Conservation (phyloP, 345 rosid species). For the Salix brachista region DNA sequence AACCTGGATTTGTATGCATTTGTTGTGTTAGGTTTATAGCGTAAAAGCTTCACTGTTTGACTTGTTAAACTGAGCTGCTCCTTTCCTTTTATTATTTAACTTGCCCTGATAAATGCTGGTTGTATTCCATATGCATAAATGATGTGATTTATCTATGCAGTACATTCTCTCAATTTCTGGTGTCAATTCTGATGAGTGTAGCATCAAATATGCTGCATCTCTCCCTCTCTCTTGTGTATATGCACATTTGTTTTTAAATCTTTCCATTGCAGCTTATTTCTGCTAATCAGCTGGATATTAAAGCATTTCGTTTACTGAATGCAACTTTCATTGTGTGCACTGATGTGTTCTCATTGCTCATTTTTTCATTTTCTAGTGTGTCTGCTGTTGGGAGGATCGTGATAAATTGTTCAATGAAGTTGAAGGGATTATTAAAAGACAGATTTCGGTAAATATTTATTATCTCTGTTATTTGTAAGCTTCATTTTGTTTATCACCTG, state of each 20-base stretch:
- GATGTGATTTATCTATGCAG: background rate
- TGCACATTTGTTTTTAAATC: background rate
- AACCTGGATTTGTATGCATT: background rate
- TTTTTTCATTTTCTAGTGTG: constrained; percentile 44
- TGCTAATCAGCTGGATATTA: background rate
- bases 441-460: constrained; percentile 58
- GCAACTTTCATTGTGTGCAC: background rate
- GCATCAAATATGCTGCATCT: background rate
- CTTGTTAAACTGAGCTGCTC: background rate
- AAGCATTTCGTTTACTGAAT: background rate
- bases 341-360: background rate
- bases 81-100: background rate
- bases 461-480: background rate
- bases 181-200: background rate
- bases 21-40: background rate
- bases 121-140: background rate
- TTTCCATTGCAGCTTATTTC: background rate
- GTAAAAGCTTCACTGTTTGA: background rate
- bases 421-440: constrained; percentile 81
- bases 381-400: constrained; percentile 93
- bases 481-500: background rate
- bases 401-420: constrained; percentile 78
- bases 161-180: background rate
- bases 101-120: background rate
- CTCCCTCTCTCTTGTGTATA: background rate